phyloP scores from a whole-genome alignment of 305 asterid species.

The Plantago coronopus region DNA sequence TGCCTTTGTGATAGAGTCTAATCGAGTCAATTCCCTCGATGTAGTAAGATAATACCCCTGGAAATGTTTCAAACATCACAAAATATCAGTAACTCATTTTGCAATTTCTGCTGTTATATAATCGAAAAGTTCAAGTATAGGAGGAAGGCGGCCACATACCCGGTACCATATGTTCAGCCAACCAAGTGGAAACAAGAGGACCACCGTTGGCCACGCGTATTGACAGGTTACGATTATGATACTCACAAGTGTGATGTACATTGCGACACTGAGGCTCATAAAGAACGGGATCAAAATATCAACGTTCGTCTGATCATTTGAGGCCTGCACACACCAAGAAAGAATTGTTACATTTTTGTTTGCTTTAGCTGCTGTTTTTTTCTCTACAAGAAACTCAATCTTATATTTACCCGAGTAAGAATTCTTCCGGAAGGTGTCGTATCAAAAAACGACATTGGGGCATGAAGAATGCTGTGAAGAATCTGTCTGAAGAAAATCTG shows the following conservation, averaged over 20 bases:
- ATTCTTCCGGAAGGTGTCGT: constrained; percentile 99
- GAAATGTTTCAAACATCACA: constrained; percentile 13
- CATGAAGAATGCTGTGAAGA: constrained; percentile 77
- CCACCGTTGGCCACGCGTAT: constrained; percentile 79
- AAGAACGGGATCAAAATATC: constrained; percentile 78
- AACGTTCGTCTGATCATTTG: constrained; percentile 85
- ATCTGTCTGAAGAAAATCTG: constrained; percentile 81
- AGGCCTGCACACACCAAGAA: constrained; percentile 57
- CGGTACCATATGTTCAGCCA: constrained; percentile 94
- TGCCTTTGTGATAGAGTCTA: constrained; percentile 96
- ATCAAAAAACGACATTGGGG: constrained; percentile 97
- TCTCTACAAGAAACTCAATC: neutral
- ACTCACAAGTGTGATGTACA: constrained; percentile 59
- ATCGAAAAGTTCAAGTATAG: neutral
- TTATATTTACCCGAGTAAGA: constrained; percentile 70
- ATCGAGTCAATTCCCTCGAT: constrained; percentile 89
- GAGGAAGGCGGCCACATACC: constrained; percentile 39
- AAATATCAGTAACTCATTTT: neutral
- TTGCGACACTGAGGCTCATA: constrained; percentile 45
- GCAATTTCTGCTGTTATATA: neutral
- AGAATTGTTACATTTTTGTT: neutral
- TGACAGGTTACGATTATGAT: constrained; percentile 79
- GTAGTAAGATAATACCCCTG: constrained; percentile 91
- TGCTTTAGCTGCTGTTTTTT: too few relatives aligned
- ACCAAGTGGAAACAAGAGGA: constrained; percentile 77